Evolutionary conservation across 768 basidiomycete species (phyloP).

Genomic region (Agaricus blazei): DNA sequence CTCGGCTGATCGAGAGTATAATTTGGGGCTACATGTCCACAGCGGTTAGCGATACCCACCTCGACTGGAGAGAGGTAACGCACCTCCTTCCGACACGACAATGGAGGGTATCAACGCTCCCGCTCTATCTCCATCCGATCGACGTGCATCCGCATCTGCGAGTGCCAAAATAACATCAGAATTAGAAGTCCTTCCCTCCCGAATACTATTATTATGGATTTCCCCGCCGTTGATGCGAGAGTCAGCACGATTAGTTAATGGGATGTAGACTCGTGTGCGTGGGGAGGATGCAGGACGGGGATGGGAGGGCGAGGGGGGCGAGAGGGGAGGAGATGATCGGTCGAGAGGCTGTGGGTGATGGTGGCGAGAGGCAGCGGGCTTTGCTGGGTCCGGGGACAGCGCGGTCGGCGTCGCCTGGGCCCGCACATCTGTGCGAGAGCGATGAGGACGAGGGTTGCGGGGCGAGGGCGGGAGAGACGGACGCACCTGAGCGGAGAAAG

Average conservation of each 20-base stretch:
- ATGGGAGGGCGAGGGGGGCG: neutral
- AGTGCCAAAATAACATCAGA: conserved; percentile 3
- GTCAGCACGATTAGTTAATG: neutral
- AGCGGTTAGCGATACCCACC: too few species aligned
- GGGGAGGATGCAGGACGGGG: neutral
- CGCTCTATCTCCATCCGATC: conserved; percentile 2
- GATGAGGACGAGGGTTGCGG: too few species aligned
- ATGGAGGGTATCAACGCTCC: neutral
- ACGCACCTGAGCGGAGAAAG: too few species aligned
- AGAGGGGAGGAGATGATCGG: neutral
- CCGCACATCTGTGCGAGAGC: too few species aligned
- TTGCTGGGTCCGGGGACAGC: too few species aligned
- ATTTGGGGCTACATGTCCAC: too few species aligned
- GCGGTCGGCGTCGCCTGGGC: too few species aligned
- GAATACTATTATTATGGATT: neutral
- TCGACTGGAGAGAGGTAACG: neutral
- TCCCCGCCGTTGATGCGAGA: neutral
- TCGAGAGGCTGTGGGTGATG: neutral
- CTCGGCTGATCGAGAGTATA: too few species aligned
- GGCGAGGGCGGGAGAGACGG: too few species aligned
- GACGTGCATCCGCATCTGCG: neutral
- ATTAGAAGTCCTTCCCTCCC: neutral
- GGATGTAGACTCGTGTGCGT: neutral
- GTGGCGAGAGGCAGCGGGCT: neutral
- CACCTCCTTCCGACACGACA: neutral